These are phyloP conservation scores for Biscogniauxia mediterranea DNA, from an alignment of 2,329 filamentous ascomycete species.

Conservation along the genomic window DNA sequence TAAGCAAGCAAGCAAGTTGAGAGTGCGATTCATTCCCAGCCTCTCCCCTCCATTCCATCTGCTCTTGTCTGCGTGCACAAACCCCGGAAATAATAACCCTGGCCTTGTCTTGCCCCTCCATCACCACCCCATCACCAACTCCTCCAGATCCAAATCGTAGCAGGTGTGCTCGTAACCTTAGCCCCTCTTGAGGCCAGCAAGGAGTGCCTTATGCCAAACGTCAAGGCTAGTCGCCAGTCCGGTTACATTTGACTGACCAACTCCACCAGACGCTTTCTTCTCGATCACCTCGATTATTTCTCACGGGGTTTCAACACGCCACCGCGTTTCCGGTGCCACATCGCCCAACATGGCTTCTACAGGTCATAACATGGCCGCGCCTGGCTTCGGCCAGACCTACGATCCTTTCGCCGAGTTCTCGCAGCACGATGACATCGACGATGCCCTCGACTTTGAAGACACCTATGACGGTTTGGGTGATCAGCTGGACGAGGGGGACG, in stretches of 20 bases:
- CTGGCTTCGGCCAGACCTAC: conserved; percentile 77
- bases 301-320: neutral
- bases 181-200: too few species aligned
- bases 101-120: neutral
- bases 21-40: too few species aligned
- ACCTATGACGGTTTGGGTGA: conserved; percentile 95
- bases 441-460: conserved; percentile 79
- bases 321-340: conserved; percentile 6
- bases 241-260: neutral
- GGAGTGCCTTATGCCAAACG: too few species aligned
- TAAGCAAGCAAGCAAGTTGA: too few species aligned
- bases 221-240: neutral
- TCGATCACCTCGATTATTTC: neutral
- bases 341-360: conserved; percentile 48
- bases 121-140: neutral
- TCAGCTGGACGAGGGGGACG: conserved; percentile 84
- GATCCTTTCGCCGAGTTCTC: conserved; percentile 88
- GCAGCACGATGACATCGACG: conserved; percentile 56
- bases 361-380: conserved; percentile 65
- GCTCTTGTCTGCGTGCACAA: too few species aligned
- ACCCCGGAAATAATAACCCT: too few species aligned
- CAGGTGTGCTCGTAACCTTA: neutral
- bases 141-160: too few species aligned
- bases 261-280: neutral
- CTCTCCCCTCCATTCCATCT: neutral